Base-by-base conservation (phyloP, 208 protist genomes). In the Strigomonas oncopelti region DNA sequence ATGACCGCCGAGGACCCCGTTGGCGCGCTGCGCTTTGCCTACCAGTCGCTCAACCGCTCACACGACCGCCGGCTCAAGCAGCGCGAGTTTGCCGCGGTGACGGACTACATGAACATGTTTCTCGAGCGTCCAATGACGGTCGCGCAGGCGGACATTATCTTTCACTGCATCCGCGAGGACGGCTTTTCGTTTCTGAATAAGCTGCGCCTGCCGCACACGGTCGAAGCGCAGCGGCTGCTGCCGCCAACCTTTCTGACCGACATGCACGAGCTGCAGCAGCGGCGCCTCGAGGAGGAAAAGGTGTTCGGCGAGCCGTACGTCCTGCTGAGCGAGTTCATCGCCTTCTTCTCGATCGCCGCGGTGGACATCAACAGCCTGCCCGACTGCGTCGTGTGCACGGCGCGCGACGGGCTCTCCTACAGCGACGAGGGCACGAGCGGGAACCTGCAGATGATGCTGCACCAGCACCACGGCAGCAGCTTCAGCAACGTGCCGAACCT, bases 71-170 rank as follows among this genome's bases (percentile, higher is more conserved):
- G 71, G 25, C 79, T 93, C 11, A 78, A 76, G 8, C 65, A 77
- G 69, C 53, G 66, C 28, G 84, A 93, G 72, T 86, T 93, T 55
- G 66, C 71, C 54, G 34, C 71, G 24, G 68, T 86, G 16, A 53
- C 88, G n/a, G 55, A 69, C 42, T 80, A 87, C 72, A 70, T 87
- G 46, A 87, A 86, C 64, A 62, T 70, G 31, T 57, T 80, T 0
- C 63, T 93, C 20, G 76, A 83, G 52, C 65, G 73, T 36, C 80
- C 83, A 5, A 46, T 89, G 14, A 75, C 82, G 14, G 34, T 65
- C 1, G 73, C 72, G 57, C 74, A 88, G 77, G 76, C 54, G 14
- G 32, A 51, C 7, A 62, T 57, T 31, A 57, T 73, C 20, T 74
- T 74, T 36, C n/a, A 53, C 28, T 73, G 59, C 42, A 69, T 89